These are phyloP conservation scores for Volvox africanus DNA, from an alignment of 139 green algal species.

Conservation along the genomic window DNA sequence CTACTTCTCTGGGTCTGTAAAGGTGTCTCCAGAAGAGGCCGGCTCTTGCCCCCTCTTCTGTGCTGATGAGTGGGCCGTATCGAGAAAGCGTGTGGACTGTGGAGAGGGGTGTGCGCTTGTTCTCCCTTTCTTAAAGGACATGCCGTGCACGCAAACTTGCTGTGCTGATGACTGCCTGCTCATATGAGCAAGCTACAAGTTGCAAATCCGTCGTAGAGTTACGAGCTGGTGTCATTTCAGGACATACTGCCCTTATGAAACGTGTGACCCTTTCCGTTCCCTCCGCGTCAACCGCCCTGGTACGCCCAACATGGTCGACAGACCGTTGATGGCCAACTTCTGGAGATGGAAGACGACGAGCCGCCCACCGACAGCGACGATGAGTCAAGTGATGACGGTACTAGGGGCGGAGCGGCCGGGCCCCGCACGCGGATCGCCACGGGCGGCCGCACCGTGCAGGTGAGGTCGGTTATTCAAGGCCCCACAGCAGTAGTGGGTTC, in stretches of 20 bases:
- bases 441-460: background rate
- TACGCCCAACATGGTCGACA: background rate
- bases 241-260: no score
- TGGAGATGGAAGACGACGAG: slow-evolving; percentile 56
- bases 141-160: no score
- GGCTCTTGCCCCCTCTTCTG: background rate
- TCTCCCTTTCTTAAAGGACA: no score
- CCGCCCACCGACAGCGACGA: slow-evolving; percentile 64
- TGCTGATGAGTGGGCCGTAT: background rate
- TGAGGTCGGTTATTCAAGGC: background rate
- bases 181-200: no score
- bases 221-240: no score
- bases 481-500: no score
- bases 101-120: no score
- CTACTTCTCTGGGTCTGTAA: background rate
- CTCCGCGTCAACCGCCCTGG: no score
- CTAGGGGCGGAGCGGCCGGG: background rate
- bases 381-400: slow-evolving; percentile 47
- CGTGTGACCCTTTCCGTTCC: no score
- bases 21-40: background rate
- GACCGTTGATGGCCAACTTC: slow-evolving; percentile 48
- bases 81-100: no score
- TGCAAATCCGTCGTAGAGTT: no score
- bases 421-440: background rate
- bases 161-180: no score